phyloP scores from a whole-genome alignment of 176 grass and related monocot species.

The Neostapfia colusana region DNA sequence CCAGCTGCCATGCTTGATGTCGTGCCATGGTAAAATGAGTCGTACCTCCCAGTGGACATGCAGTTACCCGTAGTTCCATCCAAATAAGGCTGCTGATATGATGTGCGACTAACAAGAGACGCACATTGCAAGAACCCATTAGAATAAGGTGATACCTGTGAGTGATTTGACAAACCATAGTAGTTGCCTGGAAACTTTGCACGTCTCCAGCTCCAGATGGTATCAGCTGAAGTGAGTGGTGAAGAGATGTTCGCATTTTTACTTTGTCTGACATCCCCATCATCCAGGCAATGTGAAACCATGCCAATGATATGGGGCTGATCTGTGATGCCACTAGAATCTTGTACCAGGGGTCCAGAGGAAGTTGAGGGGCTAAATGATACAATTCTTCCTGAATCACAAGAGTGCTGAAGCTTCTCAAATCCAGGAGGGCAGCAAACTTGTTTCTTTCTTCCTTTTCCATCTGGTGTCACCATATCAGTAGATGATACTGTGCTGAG shows the following conservation, averaged over 20 bases:
- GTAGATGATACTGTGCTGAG: conserved; percentile 22
- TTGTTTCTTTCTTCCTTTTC: conserved; percentile 37
- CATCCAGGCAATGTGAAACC: conserved; percentile 47
- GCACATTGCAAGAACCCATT: conserved; percentile 13
- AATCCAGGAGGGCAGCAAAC: conserved; percentile 47
- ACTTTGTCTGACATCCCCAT: conserved; percentile 29
- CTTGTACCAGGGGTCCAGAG: conserved; percentile 20
- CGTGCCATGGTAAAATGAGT: conserved; percentile 23
- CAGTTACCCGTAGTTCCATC: conserved; percentile 33
- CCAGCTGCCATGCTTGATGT: conserved; percentile 28
- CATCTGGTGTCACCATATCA: conserved; percentile 17
- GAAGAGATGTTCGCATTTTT: conserved; percentile 26
- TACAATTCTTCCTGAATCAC: conserved; percentile 28
- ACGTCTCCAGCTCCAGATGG: conserved; percentile 14
- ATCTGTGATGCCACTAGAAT: conserved; percentile 30
- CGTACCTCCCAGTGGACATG: conserved; percentile 40
- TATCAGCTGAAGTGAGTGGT: conserved; percentile 20
- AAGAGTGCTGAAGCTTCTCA: conserved; percentile 26
- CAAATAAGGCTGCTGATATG: conserved; percentile 37
- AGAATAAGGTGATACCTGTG: conserved; percentile 25
- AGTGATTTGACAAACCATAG: conserved; percentile 36
- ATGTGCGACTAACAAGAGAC: conserved; percentile 1
- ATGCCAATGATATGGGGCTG: conserved; percentile 34
- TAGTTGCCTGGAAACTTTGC: conserved; percentile 17
- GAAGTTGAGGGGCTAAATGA: conserved; percentile 13